Evolutionary conservation across 23 red algal genomes (phyloP), one percentile per base, ranked within the genome.

Genomic region (Gracilaria domingensis): DNA sequence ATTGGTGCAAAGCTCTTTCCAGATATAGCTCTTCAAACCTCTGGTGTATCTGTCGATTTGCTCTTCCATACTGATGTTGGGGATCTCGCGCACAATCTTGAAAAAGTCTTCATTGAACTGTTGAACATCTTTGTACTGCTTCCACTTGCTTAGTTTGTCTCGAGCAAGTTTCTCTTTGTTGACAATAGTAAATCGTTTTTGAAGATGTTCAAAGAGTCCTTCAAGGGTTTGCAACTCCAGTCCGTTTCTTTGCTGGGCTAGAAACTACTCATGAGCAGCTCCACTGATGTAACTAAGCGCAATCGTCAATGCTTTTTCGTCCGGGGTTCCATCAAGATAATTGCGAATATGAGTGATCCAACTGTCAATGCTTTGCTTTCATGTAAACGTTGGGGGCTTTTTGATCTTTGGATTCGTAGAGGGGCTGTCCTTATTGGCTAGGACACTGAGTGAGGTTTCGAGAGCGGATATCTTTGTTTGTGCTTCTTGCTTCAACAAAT

Each of bases 341-440:
- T 82, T 82, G 6, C 58, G 45, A 37, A 82, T 38, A 30, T 82
- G 79, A 18, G 58, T 62, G 4, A 57, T 26, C 55, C 79, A 82
- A 62, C 79, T 36, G 17, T 62, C 79, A 2, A 82, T 62, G 53
- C 32, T 62, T 53, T 62, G 53, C 58, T 82, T 82, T 32, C 79
- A 49, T 25, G 11, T 58, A 33, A 82, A 82, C 24, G 29, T 40
- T 35, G 2, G 53, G 12, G 49, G 50, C 53, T 82, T 82, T 33
- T 82, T 82, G 53, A 62, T 82, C 79, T 82, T 82, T n/a, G 79
- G 50, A 8, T 23, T 0, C 7, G 66, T 37, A 37, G 66, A 33
- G 4, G 66, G 8, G 9, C 14, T 29, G 4, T 4, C 7, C 4
- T 13, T 16, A 35, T 6, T 71, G 4, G 36, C 4, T 11, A 71